phyloP scores from a whole-genome alignment of 1,284 basidiomycete species.

The Sporisorium iseilematis-ciliati region DNA sequence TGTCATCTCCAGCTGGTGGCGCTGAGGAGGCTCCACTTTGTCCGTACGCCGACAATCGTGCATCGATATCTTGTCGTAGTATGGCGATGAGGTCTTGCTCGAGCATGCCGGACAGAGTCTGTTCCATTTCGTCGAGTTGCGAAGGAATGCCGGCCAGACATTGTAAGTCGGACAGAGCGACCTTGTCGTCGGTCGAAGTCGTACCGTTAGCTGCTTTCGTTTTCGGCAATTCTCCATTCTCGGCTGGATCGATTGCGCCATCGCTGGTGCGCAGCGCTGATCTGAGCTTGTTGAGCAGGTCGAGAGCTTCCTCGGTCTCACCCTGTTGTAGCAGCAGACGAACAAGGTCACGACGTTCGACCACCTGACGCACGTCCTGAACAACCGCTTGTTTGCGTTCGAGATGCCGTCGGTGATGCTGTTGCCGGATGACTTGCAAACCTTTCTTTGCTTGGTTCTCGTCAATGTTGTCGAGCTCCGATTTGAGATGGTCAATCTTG shows the following conservation, averaged over 20 bases:
- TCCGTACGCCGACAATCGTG: constrained; percentile 25
- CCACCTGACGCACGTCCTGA: constrained; percentile 41
- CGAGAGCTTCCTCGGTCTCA: constrained; percentile 65
- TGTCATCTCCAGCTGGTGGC: constrained; percentile 3
- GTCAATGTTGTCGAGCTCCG: constrained; percentile 81
- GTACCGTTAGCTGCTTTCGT: neutral
- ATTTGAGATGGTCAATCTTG: constrained; percentile 81
- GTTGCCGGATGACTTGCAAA: constrained; percentile 44
- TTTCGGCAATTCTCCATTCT: neutral
- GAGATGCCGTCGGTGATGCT: constrained; percentile 54
- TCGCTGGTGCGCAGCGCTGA: constrained; percentile 7
- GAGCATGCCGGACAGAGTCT: constrained; percentile 46
- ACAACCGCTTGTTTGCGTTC: constrained; percentile 45
- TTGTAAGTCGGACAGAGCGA: constrained; percentile 27
- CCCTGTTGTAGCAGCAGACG: constrained; percentile 59
- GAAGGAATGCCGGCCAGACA: constrained; percentile 42
- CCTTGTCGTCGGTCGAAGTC: neutral
- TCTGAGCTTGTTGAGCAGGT: constrained; percentile 53
- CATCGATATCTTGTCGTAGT: constrained; percentile 78
- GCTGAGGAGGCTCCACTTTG: constrained; percentile 4
- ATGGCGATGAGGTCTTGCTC: constrained; percentile 77
- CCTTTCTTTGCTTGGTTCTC: constrained; percentile 73
- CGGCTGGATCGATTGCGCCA: neutral
- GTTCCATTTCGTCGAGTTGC: constrained; percentile 58
- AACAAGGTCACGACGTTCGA: constrained; percentile 60